Base-by-base conservation (phyloP, 2,329 filamentous ascomycete genomes). In the Dothidotthia symphoricarpi region DNA sequence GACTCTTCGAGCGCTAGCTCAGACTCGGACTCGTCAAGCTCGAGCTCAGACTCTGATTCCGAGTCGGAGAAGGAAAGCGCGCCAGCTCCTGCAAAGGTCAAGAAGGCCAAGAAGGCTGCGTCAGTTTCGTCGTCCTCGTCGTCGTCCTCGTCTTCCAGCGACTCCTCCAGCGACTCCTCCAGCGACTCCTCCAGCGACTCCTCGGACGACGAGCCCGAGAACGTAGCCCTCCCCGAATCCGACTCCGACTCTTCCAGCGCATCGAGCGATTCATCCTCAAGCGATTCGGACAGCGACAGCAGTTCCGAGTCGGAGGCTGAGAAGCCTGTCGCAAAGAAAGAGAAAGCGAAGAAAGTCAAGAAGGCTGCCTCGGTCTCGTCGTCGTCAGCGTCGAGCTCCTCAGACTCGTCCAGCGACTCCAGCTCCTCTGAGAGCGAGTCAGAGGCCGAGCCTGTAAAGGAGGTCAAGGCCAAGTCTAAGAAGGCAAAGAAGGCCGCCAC, bases 31-130 rank as follows among this genome's bases (percentile, higher is more conserved):
- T 56, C 32, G 39, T 49, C 50, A 5, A 41, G 38, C 35, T 55
- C 54, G 7, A 41, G 40, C 36, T 55, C 54, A 11, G 54, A 53
- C 13, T 77, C 77, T 33, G 71, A 74, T 25, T 62, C 71, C 37
- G 60, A 61, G 16, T 47, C 42, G 24, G 55, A 56, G 16, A 51
- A 51, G 41, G 37, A 43, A 11, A 13, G 39, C 8, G 47, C 54
- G 15, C 39, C 49, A 24, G 45, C 46, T 16, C 45, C 44, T 40
- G 35, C 46, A 48, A 49, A 47, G 31, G 27, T 9, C 2, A 57
- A 52, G 34, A 53, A 49, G 39, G 40, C 35, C 28, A 59, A 59
- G 46, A 57, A 55, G 36, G 57, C 57, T n/a, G 51, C 53, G 6
- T 49, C 53, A 1, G 50, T 55, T 11, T 47, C 53, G 1, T 64